phyloP scores from a whole-genome alignment of 192 early-diverging fungal genomes.

The Powellomyces hirtus region DNA sequence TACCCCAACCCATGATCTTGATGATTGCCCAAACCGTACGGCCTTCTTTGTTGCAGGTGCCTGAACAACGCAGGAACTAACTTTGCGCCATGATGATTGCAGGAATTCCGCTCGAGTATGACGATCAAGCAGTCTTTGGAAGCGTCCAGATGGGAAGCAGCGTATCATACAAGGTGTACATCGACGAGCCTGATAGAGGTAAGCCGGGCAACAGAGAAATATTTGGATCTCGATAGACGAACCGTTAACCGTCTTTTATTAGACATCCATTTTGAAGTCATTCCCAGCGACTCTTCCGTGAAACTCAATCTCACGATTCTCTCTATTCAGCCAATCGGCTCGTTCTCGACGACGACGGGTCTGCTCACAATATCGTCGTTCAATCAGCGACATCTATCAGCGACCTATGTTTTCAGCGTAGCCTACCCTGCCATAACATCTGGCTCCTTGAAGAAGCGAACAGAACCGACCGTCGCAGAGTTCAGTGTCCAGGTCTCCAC shows the following conservation, averaged over 20 bases:
- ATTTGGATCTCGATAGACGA: too few relatives aligned
- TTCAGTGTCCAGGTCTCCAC: neutral
- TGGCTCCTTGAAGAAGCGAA: neutral
- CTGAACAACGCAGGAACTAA: too few relatives aligned
- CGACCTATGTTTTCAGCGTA: neutral
- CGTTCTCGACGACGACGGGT: neutral
- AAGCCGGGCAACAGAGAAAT: too few relatives aligned
- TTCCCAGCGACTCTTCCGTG: neutral
- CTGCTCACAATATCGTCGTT: neutral
- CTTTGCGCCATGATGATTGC: too few relatives aligned
- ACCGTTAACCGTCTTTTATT: neutral
- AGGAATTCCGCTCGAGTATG: too few relatives aligned
- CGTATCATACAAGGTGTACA: constrained; percentile 6
- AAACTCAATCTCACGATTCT: neutral
- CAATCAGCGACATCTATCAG: neutral
- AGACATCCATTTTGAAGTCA: neutral
- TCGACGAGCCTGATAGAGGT: constrained; percentile 5
- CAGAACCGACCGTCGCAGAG: neutral
- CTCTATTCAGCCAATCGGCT: constrained; percentile 11
- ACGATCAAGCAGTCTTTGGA: neutral
- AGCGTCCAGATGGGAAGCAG: neutral
- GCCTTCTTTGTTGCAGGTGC: too few relatives aligned
- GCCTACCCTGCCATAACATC: neutral
- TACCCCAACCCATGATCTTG: neutral
- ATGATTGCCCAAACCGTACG: neutral